Conservation (phyloP, 176 grass and related monocot species). For the Zizania latifolia region DNA sequence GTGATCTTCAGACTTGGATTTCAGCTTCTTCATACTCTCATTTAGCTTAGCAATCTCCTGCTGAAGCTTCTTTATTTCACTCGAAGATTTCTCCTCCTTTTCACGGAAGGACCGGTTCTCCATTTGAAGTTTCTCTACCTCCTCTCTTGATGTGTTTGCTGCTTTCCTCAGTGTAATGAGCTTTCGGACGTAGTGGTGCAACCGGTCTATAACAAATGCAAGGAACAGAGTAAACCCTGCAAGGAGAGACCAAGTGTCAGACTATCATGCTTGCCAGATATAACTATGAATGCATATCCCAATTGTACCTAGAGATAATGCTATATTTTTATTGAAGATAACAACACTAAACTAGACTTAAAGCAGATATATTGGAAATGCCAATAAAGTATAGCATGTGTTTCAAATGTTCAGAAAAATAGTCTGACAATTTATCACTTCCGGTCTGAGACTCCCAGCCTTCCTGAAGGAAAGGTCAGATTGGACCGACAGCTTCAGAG, state of each 20-base stretch:
- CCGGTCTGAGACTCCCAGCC: not conserved
- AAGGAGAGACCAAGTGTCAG: slow-evolving; percentile 8
- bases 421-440: not conserved
- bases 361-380: not conserved
- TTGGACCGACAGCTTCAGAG: not conserved
- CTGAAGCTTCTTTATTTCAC: slow-evolving; percentile 56
- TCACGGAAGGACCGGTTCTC: slow-evolving; percentile 51
- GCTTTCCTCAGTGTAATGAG: slow-evolving; percentile 52
- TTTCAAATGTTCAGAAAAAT: not conserved
- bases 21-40: slow-evolving; percentile 63
- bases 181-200: slow-evolving; percentile 79
- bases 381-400: not conserved
- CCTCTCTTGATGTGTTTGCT: slow-evolving; percentile 52
- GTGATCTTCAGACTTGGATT: slow-evolving; percentile 44
- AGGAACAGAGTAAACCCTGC: slow-evolving; percentile 77
- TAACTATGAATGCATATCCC: not conserved
- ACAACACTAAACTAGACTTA: not conserved
- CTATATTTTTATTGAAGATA: not conserved
- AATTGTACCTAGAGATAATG: not conserved
- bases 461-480: not conserved
- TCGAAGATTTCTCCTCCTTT: slow-evolving; percentile 48
- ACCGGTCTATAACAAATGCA: slow-evolving; percentile 68
- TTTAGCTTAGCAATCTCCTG: slow-evolving; percentile 44
- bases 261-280: not conserved
- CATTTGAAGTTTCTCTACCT: slow-evolving; percentile 69